These are phyloP conservation scores for Acer campestre DNA, from an alignment of 345 rosid species.

Conservation along the genomic window DNA sequence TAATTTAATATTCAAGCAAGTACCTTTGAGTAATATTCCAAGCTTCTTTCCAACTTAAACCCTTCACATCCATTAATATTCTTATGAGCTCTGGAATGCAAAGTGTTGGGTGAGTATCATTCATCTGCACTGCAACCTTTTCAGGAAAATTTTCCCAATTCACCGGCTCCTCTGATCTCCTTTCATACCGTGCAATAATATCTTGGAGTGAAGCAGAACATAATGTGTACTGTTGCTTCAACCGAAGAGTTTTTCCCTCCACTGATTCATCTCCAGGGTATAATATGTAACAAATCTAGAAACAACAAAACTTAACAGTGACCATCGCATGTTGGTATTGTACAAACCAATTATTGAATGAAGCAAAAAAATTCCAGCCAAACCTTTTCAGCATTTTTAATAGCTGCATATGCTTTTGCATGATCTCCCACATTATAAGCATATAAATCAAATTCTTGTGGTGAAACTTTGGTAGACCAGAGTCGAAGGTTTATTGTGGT, in stretches of 20 bases:
- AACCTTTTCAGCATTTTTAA: slow-evolving; percentile 54
- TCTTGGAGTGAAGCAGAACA: slow-evolving; percentile 59
- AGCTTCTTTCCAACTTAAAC: slow-evolving; percentile 54
- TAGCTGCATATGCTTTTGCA: slow-evolving; percentile 48
- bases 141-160: slow-evolving; percentile 50
- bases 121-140: slow-evolving; percentile 58
- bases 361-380: neutral
- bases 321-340: neutral
- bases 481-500: slow-evolving; percentile 50
- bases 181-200: slow-evolving; percentile 48
- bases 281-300: slow-evolving; percentile 52
- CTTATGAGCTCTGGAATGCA: slow-evolving; percentile 57
- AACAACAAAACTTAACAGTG: slow-evolving; percentile 7
- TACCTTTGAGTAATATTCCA: slow-evolving; percentile 52
- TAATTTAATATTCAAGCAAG: too few species aligned
- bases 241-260: slow-evolving; percentile 53
- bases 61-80: slow-evolving; percentile 48
- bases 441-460: slow-evolving; percentile 39
- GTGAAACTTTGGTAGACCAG: slow-evolving; percentile 55
- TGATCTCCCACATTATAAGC: slow-evolving; percentile 52
- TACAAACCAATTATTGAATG: neutral
- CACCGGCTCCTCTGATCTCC: slow-evolving; percentile 35
- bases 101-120: slow-evolving; percentile 58
- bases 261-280: slow-evolving; percentile 54
- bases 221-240: slow-evolving; percentile 59